A percentile compares a stretch with the other conserved stretches of the same genome.
These are phyloP conservation scores for Candida fluviatilis DNA, from an alignment of 805 yeast species.

Conservation along the genomic window DNA sequence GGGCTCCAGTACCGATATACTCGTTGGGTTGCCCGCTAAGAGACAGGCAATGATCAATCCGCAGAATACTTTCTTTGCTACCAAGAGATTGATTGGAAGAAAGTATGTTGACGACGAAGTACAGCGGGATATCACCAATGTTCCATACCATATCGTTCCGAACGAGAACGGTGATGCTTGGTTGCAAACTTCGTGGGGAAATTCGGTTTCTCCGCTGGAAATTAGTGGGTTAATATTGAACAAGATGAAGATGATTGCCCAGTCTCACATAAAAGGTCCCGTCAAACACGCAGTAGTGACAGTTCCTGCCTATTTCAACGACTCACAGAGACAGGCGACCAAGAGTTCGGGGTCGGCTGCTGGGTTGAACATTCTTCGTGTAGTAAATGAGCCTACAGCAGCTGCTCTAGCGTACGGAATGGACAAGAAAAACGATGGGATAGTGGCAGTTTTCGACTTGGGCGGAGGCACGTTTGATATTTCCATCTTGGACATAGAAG, in stretches of 20 bases:
- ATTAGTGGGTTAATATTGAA: constrained; percentile 62
- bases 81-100: constrained; percentile 78
- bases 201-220: constrained; percentile 60
- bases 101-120: constrained; percentile 65
- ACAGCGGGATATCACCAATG: constrained; percentile 57
- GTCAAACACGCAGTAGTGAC: constrained; percentile 76
- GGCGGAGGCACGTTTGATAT: constrained; percentile 89
- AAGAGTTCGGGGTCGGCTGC: constrained; percentile 71
- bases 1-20: constrained; percentile 36
- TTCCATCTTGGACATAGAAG: constrained; percentile 72
- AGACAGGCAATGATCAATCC: constrained; percentile 76
- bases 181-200: constrained; percentile 47
- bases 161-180: constrained; percentile 68
- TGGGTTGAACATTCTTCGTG: constrained; percentile 73
- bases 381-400: constrained; percentile 81
- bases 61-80: constrained; percentile 74
- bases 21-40: constrained; percentile 68
- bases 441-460: constrained; percentile 63
- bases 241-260: constrained; percentile 66
- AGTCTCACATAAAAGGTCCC: constrained; percentile 41
- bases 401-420: constrained; percentile 82
- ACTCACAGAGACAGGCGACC: constrained; percentile 77
- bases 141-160: constrained; percentile 61
- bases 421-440: constrained; percentile 49
- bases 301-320: constrained; percentile 83